Base-by-base conservation (phyloP, 2,329 filamentous ascomycete genomes). In the Clathrospora elynae region DNA sequence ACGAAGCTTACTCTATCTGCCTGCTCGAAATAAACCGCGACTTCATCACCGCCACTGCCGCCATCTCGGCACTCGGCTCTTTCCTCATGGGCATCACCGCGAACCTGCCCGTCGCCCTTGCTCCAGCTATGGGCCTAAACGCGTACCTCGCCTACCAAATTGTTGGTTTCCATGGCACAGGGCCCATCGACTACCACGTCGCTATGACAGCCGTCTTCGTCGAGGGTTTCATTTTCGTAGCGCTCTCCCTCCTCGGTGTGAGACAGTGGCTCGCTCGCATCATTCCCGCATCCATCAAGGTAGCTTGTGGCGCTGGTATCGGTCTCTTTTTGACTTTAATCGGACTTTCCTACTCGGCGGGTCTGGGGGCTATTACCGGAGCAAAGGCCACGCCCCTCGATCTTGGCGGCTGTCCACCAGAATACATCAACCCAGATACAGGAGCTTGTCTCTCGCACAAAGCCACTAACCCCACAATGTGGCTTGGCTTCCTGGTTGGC, bases 281-380 rank as follows among this genome's bases (percentile, higher is more conserved):
- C 23, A 90, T 95, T 48, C 90, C 90, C 1, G 80, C 82, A 16
- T 90, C 85, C 33, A 91, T 95, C 73, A 95, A 95, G 72, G 82
- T 93, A 38, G 89, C 89, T n/a, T 92, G 87, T n/a, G 87, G 88
- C 49, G 88, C 88, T 37, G 90, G 90, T 46, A 95, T 95, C 49
- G 90, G 90, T n/a, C 76, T 95, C 3, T 95, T 92, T 68, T 77
- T 92, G 35, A 86, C 85, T 17, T 71, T 89, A 36, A 88, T 89
- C 51, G 86, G 86, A n/a, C 75, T 89, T 42, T 91, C 88, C 0
- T 93, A 92, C 66, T 83, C 81, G 59, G 87, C 90, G 59, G 90
- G 90, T 53, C 89, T 95, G 56, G 90, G 89, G 18, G 76, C 88
- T 17, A 78, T 93, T 28, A 84, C 85, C 4, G 88, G 88, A 32